Percentiles rank a stretch among this genome's conserved stretches.
These are phyloP conservation scores for California macrophylla DNA, from an alignment of 441 rosid species.

Conservation along the genomic window DNA sequence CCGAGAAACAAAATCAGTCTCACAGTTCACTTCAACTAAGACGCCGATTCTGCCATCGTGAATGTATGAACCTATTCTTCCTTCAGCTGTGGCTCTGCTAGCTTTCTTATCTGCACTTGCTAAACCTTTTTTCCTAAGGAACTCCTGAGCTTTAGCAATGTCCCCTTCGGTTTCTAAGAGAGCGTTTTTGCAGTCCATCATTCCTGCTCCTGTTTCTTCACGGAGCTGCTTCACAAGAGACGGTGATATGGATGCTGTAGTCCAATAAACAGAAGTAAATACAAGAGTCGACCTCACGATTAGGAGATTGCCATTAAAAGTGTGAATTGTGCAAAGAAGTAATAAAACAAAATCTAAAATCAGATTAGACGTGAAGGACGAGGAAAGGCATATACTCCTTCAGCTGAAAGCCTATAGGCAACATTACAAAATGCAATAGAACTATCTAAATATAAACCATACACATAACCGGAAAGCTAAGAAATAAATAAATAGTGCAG, in stretches of 20 bases:
- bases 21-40: slow-evolving; percentile 83
- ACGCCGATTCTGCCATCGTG: slow-evolving; percentile 93
- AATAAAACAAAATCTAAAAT: not conserved
- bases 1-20: slow-evolving; percentile 89
- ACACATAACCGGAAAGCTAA: not conserved
- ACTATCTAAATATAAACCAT: not conserved
- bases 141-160: slow-evolving; percentile 78
- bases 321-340: not conserved
- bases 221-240: slow-evolving; percentile 88
- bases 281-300: not conserved
- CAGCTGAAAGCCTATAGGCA: no score
- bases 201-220: slow-evolving; percentile 94
- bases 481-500: not conserved
- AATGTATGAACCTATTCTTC: slow-evolving; percentile 85
- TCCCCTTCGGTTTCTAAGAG: slow-evolving; percentile 71
- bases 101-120: slow-evolving; percentile 96
- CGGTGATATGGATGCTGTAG: slow-evolving; percentile 56
- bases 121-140: slow-evolving; percentile 80
- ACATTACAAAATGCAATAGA: no score
- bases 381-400: no score
- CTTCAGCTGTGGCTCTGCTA: slow-evolving; percentile 79
- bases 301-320: not conserved
- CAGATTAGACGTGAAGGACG: no score
- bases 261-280: slow-evolving; percentile 13
- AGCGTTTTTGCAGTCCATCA: slow-evolving; percentile 98